A percentile compares a stretch with the other conserved stretches of the same genome.
These are phyloP conservation scores for Plenodomus tracheiphilus DNA, from an alignment of 2,329 filamentous ascomycete species.

Conservation along the genomic window DNA sequence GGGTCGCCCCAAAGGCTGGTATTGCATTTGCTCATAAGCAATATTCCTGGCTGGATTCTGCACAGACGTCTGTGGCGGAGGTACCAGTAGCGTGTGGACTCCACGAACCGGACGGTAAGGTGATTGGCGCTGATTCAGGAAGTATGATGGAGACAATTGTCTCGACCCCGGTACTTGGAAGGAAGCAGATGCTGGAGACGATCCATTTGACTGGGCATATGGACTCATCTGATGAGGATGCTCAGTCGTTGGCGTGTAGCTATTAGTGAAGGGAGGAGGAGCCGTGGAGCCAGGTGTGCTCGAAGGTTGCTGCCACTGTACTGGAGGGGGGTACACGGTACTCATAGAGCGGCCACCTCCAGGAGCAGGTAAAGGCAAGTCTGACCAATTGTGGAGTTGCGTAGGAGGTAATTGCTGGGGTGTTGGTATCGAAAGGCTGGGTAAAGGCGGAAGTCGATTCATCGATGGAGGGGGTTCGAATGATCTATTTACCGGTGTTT, in stretches of 20 bases:
- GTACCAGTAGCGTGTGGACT: slow-evolving; percentile 88
- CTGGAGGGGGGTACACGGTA: slow-evolving; percentile 69
- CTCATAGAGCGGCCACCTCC: slow-evolving; percentile 72
- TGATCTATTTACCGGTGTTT: slow-evolving; percentile 38
- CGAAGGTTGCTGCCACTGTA: slow-evolving; percentile 55
- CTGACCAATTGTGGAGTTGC: slow-evolving; percentile 47
- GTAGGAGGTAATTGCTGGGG: slow-evolving; percentile 35
- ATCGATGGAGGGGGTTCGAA: slow-evolving; percentile 43
- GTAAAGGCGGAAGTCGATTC: slow-evolving; percentile 65
- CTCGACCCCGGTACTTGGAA: slow-evolving; percentile 66
- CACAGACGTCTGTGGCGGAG: slow-evolving; percentile 77
- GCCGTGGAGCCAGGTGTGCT: slow-evolving; percentile 39
- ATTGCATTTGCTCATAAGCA: slow-evolving; percentile 55
- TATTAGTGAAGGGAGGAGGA: slow-evolving; percentile 29
- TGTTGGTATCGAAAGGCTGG: slow-evolving; percentile 70
- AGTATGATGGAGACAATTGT: slow-evolving; percentile 83
- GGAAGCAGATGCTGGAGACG: slow-evolving; percentile 72
- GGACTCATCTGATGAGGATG: slow-evolving; percentile 57
- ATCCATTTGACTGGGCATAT: slow-evolving; percentile 56
- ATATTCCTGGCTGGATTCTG: slow-evolving; percentile 56
- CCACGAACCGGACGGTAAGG: slow-evolving; percentile 90
- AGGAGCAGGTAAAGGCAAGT: slow-evolving; percentile 55
- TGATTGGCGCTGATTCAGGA: slow-evolving; percentile 84
- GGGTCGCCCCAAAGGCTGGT: slow-evolving; percentile 53
- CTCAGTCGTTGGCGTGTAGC: slow-evolving; percentile 36